A percentile compares a stretch with the other conserved stretches of the same genome.
These are phyloP conservation scores for Ammopiptanthus mongolicus DNA, from an alignment of 306 rosid genomes.

Conservation along the genomic window DNA sequence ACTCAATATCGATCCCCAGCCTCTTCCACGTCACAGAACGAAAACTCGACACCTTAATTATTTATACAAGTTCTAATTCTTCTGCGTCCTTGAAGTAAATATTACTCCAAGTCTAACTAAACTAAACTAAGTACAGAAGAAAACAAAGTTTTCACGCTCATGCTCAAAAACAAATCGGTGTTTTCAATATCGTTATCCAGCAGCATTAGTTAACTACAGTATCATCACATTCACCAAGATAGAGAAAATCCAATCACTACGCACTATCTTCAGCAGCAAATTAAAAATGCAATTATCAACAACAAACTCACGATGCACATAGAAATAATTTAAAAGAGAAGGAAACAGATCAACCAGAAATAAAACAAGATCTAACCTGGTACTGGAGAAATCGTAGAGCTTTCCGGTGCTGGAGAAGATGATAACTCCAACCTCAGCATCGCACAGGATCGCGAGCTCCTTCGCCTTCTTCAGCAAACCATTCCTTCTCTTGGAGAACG, in stretches of 20 bases:
- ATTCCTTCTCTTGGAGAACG: slow-evolving; percentile 80
- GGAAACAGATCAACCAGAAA: background rate
- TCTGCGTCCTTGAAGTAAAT: background rate
- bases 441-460: slow-evolving; percentile 87
- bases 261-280: background rate
- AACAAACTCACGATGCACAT: background rate
- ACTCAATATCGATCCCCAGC: background rate
- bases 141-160: background rate
- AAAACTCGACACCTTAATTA: background rate
- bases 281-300: background rate
- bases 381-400: slow-evolving; percentile 78
- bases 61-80: background rate
- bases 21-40: background rate
- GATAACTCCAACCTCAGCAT: slow-evolving; percentile 84
- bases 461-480: slow-evolving; percentile 91
- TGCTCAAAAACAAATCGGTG: background rate
- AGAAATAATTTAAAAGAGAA: background rate
- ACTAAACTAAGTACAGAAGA: background rate
- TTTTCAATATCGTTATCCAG: background rate
- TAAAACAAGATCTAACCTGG: slow-evolving; percentile 51
- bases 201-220: background rate
- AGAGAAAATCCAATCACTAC: background rate
- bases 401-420: slow-evolving; percentile 89
- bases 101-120: background rate
- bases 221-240: background rate